These are phyloP conservation scores for Kluyveromyces lactis DNA, from an alignment of 805 yeast species.

Conservation along the genomic window DNA sequence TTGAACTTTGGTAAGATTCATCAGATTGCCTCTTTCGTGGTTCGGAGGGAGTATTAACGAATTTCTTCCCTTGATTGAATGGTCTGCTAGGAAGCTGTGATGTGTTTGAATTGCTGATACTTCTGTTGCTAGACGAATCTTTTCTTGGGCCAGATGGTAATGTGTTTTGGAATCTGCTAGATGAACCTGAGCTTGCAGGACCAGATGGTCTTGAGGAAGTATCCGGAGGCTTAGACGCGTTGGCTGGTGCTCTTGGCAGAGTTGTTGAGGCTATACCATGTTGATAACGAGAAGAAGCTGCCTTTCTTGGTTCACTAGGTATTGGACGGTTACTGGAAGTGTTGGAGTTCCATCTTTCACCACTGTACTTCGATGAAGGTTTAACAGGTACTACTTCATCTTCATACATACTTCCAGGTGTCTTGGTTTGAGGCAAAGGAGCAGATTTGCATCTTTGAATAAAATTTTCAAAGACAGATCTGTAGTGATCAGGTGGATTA, in stretches of 20 bases:
- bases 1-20: background rate
- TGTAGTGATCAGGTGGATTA: background rate
- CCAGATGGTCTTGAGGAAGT: background rate
- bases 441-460: background rate
- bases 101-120: background rate
- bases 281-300: conserved; percentile 1
- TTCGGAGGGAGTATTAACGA: background rate
- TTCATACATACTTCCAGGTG: conserved; percentile 1
- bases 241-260: conserved; percentile 3
- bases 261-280: background rate
- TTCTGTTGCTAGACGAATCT: background rate
- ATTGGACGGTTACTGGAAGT: background rate
- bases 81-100: background rate
- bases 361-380: background rate
- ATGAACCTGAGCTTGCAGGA: background rate
- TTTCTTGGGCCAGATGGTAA: conserved; percentile 3
- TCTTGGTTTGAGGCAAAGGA: background rate
- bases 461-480: background rate
- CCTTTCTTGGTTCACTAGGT: background rate
- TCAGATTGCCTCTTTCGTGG: background rate
- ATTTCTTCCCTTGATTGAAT: background rate
- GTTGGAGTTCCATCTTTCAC: background rate
- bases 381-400: background rate
- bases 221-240: background rate
- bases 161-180: background rate